Conservation (phyloP, 495 filamentous ascomycete genomes). For the Penicillium parvum region DNA sequence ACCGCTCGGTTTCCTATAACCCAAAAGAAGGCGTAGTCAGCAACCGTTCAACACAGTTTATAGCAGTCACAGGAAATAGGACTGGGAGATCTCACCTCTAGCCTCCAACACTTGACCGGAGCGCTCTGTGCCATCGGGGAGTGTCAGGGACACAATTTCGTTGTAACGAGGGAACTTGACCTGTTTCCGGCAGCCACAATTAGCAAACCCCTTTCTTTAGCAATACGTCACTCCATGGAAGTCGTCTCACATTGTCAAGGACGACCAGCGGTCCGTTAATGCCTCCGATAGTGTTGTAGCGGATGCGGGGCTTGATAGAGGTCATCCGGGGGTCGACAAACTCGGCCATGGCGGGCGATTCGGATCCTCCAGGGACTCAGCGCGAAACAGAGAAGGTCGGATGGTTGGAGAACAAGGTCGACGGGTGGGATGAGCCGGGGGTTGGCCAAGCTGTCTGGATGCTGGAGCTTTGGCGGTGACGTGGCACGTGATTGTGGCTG, state of each 20-base stretch:
- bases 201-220: no score
- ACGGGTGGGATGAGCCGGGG: conserved; percentile 21
- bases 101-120: conserved; percentile 97
- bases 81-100: conserved; percentile 58
- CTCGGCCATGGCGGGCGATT: conserved; percentile 52
- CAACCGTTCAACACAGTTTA: not conserved
- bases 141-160: conserved; percentile 93
- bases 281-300: conserved; percentile 98
- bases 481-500: conserved; percentile 22
- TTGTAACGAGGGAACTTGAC: conserved; percentile 98
- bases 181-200: conserved; percentile 34
- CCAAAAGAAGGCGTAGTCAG: conserved; percentile 12
- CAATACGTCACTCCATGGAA: no score
- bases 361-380: conserved; percentile 18
- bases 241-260: conserved; percentile 73
- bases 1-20: conserved; percentile 77
- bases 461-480: conserved; percentile 29
- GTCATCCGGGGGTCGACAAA: conserved; percentile 74
- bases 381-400: conserved; percentile 8
- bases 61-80: not conserved
- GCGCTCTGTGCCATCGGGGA: conserved; percentile 90
- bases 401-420: conserved; percentile 14
- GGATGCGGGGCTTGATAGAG: conserved; percentile 75
- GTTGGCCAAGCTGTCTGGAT: conserved; percentile 27
- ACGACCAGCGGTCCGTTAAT: conserved; percentile 98